A percentile compares a stretch with the other conserved stretches of the same genome.
These are phyloP conservation scores for Grigorovia yakushimaensis DNA, from an alignment of 805 yeast species.

Conservation along the genomic window DNA sequence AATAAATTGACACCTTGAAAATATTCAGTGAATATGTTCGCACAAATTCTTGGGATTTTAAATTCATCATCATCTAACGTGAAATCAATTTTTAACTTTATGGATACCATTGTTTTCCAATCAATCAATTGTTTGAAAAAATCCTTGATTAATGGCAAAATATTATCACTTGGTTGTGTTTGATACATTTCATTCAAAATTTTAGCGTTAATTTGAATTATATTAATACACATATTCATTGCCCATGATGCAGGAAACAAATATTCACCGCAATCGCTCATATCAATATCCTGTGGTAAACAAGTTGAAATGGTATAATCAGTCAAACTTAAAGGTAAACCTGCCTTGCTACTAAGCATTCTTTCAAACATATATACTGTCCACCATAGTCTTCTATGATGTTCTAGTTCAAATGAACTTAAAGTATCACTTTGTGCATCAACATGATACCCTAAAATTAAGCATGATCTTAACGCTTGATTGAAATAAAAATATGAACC, in stretches of 20 bases:
- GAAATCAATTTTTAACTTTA: conserved; percentile 56
- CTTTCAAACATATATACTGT: conserved; percentile 74
- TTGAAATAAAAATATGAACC: conserved; percentile 78
- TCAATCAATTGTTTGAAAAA: conserved; percentile 54
- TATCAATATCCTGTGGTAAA: conserved; percentile 62
- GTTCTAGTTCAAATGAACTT: conserved; percentile 64
- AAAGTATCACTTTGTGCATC: conserved; percentile 66
- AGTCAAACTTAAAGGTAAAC: conserved; percentile 66
- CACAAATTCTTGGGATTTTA: conserved; percentile 53
- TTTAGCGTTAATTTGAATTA: conserved; percentile 69
- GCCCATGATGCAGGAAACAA: conserved; percentile 73
- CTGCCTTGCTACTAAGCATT: conserved; percentile 76
- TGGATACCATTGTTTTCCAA: conserved; percentile 61
- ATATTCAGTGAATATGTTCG: conserved; percentile 72
- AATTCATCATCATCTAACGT: conserved; percentile 24
- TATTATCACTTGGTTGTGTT: conserved; percentile 66
- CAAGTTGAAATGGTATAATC: conserved; percentile 76
- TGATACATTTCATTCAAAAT: conserved; percentile 62
- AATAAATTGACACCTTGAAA: conserved; percentile 76
- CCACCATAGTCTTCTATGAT: conserved; percentile 81
- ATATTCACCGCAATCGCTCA: conserved; percentile 53
- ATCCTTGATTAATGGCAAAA: conserved; percentile 62
- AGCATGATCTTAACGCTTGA: conserved; percentile 59
- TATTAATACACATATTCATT: conserved; percentile 65
- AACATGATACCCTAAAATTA: conserved; percentile 72